Evolutionary conservation across 345 rosid species (phyloP), one percentile per base, ranked within the genome.

Genomic region (Lepidium sativum): DNA sequence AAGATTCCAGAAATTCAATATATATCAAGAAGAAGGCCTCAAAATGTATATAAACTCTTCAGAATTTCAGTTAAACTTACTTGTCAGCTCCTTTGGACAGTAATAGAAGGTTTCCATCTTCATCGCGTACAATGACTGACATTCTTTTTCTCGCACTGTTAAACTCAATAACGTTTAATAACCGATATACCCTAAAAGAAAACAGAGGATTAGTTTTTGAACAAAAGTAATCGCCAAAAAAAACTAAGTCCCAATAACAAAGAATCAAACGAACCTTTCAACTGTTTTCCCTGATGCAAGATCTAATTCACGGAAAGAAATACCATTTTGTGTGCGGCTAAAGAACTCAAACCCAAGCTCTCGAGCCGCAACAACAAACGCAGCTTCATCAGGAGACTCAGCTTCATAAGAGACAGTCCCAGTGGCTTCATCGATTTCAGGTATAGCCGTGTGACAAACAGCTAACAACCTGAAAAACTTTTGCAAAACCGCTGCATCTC

Each of bases 341-440:
- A 72, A 87, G 72, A 92, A 92, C 72, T 84, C 92, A 63, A 92
- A 92, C 35, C 98, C 98, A 42, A 92, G 83, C 47, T 92, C 97
- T 58, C 91, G 75, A 3, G 98, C 98, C 9, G 96, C 98, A 60
- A 89, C 83, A 42, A 92, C 92, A 16, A 92, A 92, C 4, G 98
- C 92, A 41, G 98, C 97, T 79, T 92, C 98, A 69, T 92, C 98
- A 12, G 98, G 98, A 51, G 97, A 89, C 74, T 92, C 98, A 20
- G 98, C 98, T 65, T 92, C 98, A 23, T 92, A 92, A 25, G 94
- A 76, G 55, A 80, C 69, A 45, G 34, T 47, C 34, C 88, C 95
- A 2, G 78, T 82, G 54, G 81, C 97, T 80, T 83, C 97, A 75
- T 92, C 95, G 21, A 72, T 77, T 44, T 92, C 98, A 0, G 98